phyloP scores from a whole-genome alignment of 345 rosid genomes.

The Punica granatum region DNA sequence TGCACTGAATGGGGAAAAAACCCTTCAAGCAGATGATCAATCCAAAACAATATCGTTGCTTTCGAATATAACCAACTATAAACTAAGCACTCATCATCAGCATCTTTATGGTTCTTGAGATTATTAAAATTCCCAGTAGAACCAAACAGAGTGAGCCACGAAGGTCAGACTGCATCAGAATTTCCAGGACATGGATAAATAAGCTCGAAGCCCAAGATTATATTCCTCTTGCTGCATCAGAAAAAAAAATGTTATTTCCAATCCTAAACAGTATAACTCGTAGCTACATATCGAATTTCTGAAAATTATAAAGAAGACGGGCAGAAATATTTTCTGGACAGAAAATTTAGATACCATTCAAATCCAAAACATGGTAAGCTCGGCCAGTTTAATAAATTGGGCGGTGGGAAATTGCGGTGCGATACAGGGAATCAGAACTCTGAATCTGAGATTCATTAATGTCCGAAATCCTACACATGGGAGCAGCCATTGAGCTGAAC shows the following conservation, averaged over 20 bases:
- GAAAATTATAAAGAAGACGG: too few relatives aligned
- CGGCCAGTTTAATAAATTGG: not conserved
- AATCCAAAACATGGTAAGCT: not conserved
- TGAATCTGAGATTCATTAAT: not conserved
- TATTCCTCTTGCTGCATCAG: not conserved
- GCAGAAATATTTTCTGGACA: too few relatives aligned
- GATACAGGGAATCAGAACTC: not conserved
- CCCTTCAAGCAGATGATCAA: constrained; percentile 19
- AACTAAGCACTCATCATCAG: not conserved
- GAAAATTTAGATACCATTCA: not conserved
- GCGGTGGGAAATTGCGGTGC: not conserved
- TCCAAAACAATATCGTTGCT: constrained; percentile 21
- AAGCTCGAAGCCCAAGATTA: not conserved
- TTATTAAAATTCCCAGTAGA: constrained; percentile 1
- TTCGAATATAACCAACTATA: constrained; percentile 9
- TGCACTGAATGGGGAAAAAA: constrained; percentile 9
- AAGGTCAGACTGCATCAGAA: not conserved
- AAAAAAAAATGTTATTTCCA: not conserved
- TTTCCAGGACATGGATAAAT: not conserved
- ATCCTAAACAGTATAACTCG: not conserved
- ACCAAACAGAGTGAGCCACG: not conserved
- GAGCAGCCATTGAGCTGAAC: not conserved
- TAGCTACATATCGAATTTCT: too few relatives aligned
- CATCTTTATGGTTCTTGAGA: not conserved
- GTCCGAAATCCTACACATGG: not conserved